Evolutionary conservation across 2,329 filamentous ascomycete species (phyloP).

Genomic region (Neopestalotiopsis sp.): DNA sequence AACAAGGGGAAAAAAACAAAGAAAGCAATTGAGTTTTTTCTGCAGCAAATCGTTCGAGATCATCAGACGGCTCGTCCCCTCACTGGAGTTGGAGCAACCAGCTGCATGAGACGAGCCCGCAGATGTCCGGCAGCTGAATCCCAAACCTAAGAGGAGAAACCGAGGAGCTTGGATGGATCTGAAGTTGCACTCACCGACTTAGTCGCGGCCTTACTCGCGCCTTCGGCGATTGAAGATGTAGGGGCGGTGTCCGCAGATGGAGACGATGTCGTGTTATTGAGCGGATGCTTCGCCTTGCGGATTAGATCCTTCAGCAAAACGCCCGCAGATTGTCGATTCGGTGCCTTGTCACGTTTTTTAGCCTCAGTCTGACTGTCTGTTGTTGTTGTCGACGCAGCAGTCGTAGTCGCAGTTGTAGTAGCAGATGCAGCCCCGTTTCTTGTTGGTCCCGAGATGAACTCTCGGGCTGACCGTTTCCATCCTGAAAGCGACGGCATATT

Average conservation of each 20-base stretch:
- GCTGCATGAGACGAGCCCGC: slow-evolving; percentile 3
- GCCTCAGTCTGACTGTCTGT: background rate
- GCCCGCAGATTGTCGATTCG: slow-evolving; percentile 22
- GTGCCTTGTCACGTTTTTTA: slow-evolving; percentile 19
- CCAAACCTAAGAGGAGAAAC: background rate
- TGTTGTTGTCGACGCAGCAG: slow-evolving; percentile 11
- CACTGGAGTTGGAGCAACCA: slow-evolving; percentile 21
- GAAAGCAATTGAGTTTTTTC: slow-evolving; percentile 16
- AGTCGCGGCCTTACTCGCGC: slow-evolving; percentile 3
- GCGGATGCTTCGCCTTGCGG: slow-evolving; percentile 29
- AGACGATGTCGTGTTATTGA: background rate
- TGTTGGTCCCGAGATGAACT: slow-evolving; percentile 27
- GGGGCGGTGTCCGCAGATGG: background rate
- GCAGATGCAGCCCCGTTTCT: slow-evolving; percentile 11
- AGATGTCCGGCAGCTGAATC: slow-evolving; percentile 16
- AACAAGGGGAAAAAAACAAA: background rate
- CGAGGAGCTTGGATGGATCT: background rate
- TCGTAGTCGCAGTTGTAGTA: background rate
- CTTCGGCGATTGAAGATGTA: slow-evolving; percentile 15
- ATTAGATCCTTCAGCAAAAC: slow-evolving; percentile 32
- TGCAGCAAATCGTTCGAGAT: slow-evolving; percentile 23
- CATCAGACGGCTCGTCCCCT: slow-evolving; percentile 23
- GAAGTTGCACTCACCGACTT: slow-evolving; percentile 16
- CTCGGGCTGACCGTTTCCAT: slow-evolving; percentile 31
- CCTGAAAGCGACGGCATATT: slow-evolving; percentile 32